Conservation (phyloP, 345 rosid species). For the Trapa bicornis region DNA sequence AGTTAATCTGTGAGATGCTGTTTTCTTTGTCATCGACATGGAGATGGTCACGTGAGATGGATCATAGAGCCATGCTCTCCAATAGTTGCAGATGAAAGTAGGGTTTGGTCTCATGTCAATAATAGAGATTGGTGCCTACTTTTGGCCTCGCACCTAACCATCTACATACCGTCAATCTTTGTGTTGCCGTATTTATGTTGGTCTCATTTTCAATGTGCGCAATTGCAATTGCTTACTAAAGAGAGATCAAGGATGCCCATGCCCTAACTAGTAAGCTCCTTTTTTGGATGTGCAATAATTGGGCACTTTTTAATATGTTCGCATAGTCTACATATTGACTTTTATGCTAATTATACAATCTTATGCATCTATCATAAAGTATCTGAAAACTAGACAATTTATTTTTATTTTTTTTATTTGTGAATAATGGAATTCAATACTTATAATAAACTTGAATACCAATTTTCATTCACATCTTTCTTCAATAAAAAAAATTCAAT, state of each 20-base stretch:
- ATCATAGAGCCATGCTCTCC: not conserved
- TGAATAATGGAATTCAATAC: no score
- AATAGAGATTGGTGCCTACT: slow-evolving; percentile 38
- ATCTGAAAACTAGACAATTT: no score
- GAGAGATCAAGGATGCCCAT: not conserved
- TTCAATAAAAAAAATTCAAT: no score
- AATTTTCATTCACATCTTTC: no score
- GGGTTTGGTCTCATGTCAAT: slow-evolving; percentile 13
- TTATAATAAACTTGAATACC: no score
- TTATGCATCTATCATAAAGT: not conserved
- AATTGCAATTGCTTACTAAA: not conserved
- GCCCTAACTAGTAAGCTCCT: not conserved
- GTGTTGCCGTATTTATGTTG: slow-evolving; percentile 20
- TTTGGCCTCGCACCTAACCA: slow-evolving; percentile 23
- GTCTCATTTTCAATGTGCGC: slow-evolving; percentile 16
- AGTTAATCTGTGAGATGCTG: slow-evolving; percentile 1
- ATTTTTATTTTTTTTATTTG: no score
- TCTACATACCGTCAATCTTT: not conserved
- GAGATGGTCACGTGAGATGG: slow-evolving; percentile 2
- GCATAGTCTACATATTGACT: not conserved
- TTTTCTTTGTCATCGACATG: slow-evolving; percentile 11
- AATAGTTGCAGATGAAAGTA: not conserved
- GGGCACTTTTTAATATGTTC: not conserved
- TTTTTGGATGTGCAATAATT: not conserved
- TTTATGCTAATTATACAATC: not conserved